These are phyloP conservation scores for Pontederia crassipes DNA, from an alignment of 176 grass and related monocot species.

Conservation along the genomic window DNA sequence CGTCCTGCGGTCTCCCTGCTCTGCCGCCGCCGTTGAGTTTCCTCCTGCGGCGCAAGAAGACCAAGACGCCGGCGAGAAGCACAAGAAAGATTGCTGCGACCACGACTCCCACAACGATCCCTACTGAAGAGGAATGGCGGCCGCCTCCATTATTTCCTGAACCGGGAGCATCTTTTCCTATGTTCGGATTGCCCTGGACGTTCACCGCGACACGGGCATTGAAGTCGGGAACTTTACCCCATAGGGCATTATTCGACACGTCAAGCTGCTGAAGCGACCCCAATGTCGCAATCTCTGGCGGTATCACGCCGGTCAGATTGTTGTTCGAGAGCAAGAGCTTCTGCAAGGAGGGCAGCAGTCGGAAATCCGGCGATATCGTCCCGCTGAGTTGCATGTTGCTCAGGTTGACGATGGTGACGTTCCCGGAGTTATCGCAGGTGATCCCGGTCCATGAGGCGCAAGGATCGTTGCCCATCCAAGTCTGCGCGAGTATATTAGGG, in stretches of 20 bases:
- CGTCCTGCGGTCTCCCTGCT: neutral
- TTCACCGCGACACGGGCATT: conserved; percentile 1
- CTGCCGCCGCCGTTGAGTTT: neutral
- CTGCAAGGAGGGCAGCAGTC: conserved; percentile 4
- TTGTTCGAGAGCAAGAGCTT: conserved; percentile 11
- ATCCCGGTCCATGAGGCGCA: conserved; percentile 2
- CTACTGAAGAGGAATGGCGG: neutral
- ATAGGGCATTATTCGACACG: conserved; percentile 15
- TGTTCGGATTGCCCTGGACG: conserved; percentile 3
- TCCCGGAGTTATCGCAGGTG: conserved; percentile 5
- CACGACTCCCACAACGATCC: conserved; percentile 1
- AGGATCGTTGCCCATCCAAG: conserved; percentile 18
- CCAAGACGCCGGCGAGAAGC: neutral
- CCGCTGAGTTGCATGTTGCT: conserved; percentile 7
- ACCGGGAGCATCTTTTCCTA: neutral
- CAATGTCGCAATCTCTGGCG: conserved; percentile 1
- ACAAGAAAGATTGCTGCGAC: neutral
- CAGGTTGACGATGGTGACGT: neutral
- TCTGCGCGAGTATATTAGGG: neutral
- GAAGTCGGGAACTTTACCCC: conserved; percentile 13
- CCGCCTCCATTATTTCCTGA: neutral
- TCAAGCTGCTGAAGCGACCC: conserved; percentile 5
- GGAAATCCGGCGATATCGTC: conserved; percentile 13
- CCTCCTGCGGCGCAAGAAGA: neutral
- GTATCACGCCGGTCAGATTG: conserved; percentile 18